Percentiles rank a stretch among this genome's conserved stretches.
phyloP scores from a whole-genome alignment of 257 asterid species.

The Handroanthus guayacan region DNA sequence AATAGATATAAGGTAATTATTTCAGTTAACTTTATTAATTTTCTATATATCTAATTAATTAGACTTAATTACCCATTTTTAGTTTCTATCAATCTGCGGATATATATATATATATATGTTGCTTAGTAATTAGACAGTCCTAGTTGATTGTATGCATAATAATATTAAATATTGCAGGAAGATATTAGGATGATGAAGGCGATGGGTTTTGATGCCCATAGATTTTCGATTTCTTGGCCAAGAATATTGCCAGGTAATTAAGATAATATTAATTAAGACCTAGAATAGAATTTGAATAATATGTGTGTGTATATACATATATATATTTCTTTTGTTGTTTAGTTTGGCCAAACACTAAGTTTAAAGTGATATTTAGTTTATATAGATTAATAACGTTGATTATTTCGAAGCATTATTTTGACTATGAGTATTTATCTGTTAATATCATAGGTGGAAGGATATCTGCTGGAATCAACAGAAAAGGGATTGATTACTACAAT shows the following conservation, averaged over 20 bases:
- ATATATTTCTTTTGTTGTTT: too few species aligned
- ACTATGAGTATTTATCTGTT: too few species aligned
- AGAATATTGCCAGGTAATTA: constrained; percentile 13
- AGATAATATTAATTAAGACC: background rate
- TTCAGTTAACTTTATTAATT: background rate
- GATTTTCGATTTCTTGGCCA: constrained; percentile 18
- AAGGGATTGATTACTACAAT: constrained; percentile 9
- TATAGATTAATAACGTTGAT: too few species aligned
- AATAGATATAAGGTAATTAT: background rate
- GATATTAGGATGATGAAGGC: constrained; percentile 8
- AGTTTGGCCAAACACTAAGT: background rate
- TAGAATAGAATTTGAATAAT: background rate
- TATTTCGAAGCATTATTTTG: background rate
- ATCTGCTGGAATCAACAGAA: constrained; percentile 3
- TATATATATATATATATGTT: too few species aligned
- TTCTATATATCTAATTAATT: too few species aligned
- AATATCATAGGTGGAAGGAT: too few species aligned
- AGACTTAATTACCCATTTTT: too few species aligned
- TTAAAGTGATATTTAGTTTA: too few species aligned
- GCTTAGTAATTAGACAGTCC: background rate
- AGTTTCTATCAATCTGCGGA: too few species aligned
- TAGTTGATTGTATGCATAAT: too few species aligned
- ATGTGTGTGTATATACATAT: too few species aligned
- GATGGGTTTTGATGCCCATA: background rate
- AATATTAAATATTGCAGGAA: background rate